Evolutionary conservation across 257 asterid species (phyloP).

Genomic region (Vinca minor): DNA sequence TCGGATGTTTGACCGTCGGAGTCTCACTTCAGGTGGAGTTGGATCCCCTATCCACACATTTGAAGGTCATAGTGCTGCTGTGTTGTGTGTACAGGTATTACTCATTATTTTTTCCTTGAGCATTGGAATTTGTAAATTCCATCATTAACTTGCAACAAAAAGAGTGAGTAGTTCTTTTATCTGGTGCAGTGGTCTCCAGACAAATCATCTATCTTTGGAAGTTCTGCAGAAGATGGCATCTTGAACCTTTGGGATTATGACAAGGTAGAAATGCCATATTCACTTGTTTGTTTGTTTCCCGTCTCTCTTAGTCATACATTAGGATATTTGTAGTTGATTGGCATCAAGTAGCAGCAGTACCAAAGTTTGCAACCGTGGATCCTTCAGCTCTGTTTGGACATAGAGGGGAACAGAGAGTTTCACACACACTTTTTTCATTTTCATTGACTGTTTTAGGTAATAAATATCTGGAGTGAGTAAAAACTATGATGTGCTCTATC

Average conservation of each 20-base stretch:
- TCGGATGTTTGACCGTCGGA: constrained; percentile 90
- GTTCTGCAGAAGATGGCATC: constrained; percentile 96
- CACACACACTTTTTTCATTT: no score
- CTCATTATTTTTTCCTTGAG: neutral
- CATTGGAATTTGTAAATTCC: neutral
- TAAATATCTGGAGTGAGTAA: no score
- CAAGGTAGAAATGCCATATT: constrained; percentile 28
- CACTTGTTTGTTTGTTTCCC: neutral
- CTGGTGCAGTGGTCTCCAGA: constrained; percentile 90
- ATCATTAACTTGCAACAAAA: neutral
- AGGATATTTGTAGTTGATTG: neutral
- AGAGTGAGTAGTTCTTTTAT: constrained; percentile 2
- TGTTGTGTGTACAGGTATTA: constrained; percentile 85
- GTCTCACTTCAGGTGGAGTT: constrained; percentile 71
- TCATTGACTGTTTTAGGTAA: no score
- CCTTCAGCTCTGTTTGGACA: neutral
- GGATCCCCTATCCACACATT: constrained; percentile 83
- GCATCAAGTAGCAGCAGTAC: neutral
- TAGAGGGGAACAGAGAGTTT: neutral
- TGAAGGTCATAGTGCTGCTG: constrained; percentile 90
- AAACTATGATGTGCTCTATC: no score
- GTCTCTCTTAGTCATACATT: neutral
- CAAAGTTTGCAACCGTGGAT: constrained; percentile 5
- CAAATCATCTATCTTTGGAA: constrained; percentile 81
- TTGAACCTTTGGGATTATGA: constrained; percentile 84